phyloP scores from a whole-genome alignment of 768 basidiomycete genomes.

The Suillus alpinus region DNA sequence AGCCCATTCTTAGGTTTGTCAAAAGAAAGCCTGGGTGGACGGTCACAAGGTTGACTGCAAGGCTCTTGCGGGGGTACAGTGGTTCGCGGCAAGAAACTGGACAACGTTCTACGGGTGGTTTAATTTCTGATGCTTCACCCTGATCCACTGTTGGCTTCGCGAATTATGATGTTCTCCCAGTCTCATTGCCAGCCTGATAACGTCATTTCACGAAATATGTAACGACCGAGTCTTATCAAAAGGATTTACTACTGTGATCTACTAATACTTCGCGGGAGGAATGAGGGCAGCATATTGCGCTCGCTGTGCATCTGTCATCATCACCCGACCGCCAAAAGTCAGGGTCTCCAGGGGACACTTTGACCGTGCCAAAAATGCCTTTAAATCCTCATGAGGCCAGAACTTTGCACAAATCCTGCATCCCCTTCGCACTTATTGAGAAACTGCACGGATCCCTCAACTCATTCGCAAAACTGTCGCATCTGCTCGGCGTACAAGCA shows the following conservation, averaged over 20 bases:
- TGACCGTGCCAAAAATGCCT: constrained; percentile 17
- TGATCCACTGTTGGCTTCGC: background rate
- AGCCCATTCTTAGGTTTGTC: background rate
- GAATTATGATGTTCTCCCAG: background rate
- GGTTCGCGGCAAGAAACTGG: background rate
- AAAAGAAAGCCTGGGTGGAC: background rate
- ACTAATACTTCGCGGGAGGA: constrained; percentile 16
- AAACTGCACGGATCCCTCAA: too few relatives aligned
- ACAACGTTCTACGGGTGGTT: background rate
- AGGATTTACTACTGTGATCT: background rate
- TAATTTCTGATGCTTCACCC: background rate
- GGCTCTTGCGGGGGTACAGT: background rate
- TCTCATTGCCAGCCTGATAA: background rate
- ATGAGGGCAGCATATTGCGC: constrained; percentile 11
- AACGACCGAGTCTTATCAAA: background rate
- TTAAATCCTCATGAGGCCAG: constrained; percentile 17
- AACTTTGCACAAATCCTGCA: too few relatives aligned
- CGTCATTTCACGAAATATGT: background rate
- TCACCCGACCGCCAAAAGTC: constrained; percentile 11
- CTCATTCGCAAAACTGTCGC: too few relatives aligned
- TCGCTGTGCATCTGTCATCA: constrained; percentile 14
- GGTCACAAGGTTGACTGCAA: background rate
- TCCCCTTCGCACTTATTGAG: too few relatives aligned
- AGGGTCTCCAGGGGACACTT: constrained; percentile 20
- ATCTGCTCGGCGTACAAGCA: too few relatives aligned